These are phyloP conservation scores for Sclerotinia borealis DNA, from an alignment of 2,329 filamentous ascomycete genomes.

Conservation along the genomic window DNA sequence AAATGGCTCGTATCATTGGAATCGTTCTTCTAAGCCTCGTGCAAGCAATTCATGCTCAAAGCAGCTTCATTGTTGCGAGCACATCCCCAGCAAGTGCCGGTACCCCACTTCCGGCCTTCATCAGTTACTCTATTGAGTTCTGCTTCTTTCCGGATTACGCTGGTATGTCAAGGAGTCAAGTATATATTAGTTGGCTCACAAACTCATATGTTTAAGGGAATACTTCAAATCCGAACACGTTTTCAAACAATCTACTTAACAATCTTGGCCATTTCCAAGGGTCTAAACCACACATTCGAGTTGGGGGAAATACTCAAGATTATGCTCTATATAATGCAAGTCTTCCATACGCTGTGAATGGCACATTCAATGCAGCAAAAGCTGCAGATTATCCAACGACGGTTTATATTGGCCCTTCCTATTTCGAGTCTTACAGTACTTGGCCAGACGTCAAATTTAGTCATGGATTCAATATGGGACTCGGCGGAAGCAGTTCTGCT, in stretches of 20 bases:
- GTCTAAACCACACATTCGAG: slow-evolving; percentile 53
- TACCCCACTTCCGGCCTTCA: slow-evolving; percentile 38
- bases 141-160: slow-evolving; percentile 43
- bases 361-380: slow-evolving; percentile 43
- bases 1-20: not conserved
- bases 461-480: slow-evolving; percentile 55
- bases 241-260: slow-evolving; percentile 53
- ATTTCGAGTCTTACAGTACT: slow-evolving; percentile 56
- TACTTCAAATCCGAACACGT: slow-evolving; percentile 48
- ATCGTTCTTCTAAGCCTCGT: not conserved
- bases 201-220: slow-evolving; percentile 39
- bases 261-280: slow-evolving; percentile 50
- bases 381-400: slow-evolving; percentile 56
- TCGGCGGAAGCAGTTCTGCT: slow-evolving; percentile 44
- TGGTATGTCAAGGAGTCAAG: slow-evolving; percentile 13
- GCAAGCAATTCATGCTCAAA: slow-evolving; percentile 9
- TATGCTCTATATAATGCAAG: slow-evolving; percentile 53
- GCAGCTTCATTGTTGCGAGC: slow-evolving; percentile 4
- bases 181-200: not conserved
- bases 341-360: slow-evolving; percentile 45
- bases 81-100: slow-evolving; percentile 17
- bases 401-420: slow-evolving; percentile 53
- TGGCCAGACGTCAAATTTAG: slow-evolving; percentile 50
- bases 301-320: slow-evolving; percentile 64
- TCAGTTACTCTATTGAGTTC: slow-evolving; percentile 48